Evolutionary conservation across 257 asterid species (phyloP), one percentile per base, ranked within the genome.

Genomic region (Parsonsia alboflavescens): DNA sequence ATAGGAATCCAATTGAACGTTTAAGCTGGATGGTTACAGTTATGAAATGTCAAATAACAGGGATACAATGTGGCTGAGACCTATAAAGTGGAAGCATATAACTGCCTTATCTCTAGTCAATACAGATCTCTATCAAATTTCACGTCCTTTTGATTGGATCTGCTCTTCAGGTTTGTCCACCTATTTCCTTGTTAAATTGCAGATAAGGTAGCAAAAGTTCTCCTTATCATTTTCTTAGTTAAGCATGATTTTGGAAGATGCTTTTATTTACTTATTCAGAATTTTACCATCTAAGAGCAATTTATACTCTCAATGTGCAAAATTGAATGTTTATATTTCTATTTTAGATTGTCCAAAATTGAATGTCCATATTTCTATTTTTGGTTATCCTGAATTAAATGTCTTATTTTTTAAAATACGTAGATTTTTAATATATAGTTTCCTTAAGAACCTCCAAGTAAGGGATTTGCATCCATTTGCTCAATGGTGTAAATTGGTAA

Each of bases 31-130:
- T 26, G 85, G 79, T 90, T 94, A 78, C 90, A 91, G 78, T 94
- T 94, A 85, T 41, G 44, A 41, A 41, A 41, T 41, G 92, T 90
- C 97, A 91, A 90, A 76, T n/a, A 92, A 88, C 81, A 75, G 88
- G 89, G 97, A 91, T 76, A 71, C 91, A 72, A 48, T 79, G 74
- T 86, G 97, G 48, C 79, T 94, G 83, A 91, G 90, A 82, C 89
- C 97, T 74, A 91, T 94, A 75, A 89, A 85, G 83, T 92, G 98
- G 98, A 91, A 90, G 85, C 87, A 95, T 89, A 91, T 91, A 79
- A 77, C 30, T 80, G 75, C 77, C 76, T 76, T 68, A n/a, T n/a
- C n/a, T n/a, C n/a, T n/a, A 49, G 39, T 76, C 88, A 88, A 90
- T 82, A 83, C 96, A 89, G 88, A 92, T 88, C 83, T 83, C 86